Conservation (phyloP, 2,329 filamentous ascomycete genomes). For the Alternaria rosae region DNA sequence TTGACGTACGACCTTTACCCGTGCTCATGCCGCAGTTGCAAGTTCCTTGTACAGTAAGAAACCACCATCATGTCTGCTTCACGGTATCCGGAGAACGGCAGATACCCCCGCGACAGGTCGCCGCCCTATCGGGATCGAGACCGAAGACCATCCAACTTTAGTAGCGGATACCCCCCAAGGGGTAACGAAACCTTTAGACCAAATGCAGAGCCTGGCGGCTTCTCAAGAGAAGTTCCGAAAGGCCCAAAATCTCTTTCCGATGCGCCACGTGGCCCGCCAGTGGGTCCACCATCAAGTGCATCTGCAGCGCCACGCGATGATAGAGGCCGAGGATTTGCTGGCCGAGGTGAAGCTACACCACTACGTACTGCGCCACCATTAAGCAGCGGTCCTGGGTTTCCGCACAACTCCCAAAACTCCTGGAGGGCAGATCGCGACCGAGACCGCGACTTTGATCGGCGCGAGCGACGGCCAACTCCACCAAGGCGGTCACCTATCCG, state of each 20-base stretch:
- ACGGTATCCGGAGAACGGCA: slow-evolving; percentile 45
- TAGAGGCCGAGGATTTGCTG: slow-evolving; percentile 67
- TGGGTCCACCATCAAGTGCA: slow-evolving; percentile 38
- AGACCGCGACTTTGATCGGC: slow-evolving; percentile 62
- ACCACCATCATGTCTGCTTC: slow-evolving; percentile 43
- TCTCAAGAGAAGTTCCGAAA: slow-evolving; percentile 71
- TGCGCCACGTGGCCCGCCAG: slow-evolving; percentile 54
- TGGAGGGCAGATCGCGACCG: slow-evolving; percentile 61
- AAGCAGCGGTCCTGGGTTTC: slow-evolving; percentile 32
- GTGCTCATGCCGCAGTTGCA: slow-evolving; percentile 27
- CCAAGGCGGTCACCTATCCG: slow-evolving; percentile 70
- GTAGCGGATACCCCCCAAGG: slow-evolving; percentile 62
- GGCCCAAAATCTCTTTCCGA: slow-evolving; percentile 83
- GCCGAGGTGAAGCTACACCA: slow-evolving; percentile 67
- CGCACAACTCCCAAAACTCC: slow-evolving; percentile 55
- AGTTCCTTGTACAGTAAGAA: slow-evolving; percentile 3
- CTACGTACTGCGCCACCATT: slow-evolving; percentile 65
- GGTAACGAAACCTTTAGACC: slow-evolving; percentile 47
- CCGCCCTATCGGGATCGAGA: slow-evolving; percentile 72
- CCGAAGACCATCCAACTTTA: slow-evolving; percentile 69
- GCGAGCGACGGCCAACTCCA: slow-evolving; percentile 67
- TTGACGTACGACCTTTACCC: slow-evolving; percentile 1
- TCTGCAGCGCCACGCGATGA: slow-evolving; percentile 60
- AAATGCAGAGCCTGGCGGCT: slow-evolving; percentile 37
- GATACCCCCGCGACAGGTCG: slow-evolving; percentile 54